Evolutionary conservation across 2,329 filamentous ascomycete species (phyloP).

Genomic region (Didymella exigua): DNA sequence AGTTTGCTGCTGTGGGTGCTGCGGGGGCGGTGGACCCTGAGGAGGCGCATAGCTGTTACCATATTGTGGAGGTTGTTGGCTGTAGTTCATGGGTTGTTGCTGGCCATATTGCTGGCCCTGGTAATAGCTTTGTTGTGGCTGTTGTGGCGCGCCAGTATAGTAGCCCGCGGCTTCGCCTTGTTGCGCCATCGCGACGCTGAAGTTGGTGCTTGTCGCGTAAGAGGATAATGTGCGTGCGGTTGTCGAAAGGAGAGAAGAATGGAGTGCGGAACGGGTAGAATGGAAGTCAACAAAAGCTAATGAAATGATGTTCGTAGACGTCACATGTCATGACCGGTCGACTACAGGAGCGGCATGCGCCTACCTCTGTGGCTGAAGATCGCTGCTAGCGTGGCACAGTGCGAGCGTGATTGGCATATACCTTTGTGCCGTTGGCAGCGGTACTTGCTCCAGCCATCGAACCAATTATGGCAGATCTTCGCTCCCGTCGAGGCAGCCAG

Average conservation of each 20-base stretch:
- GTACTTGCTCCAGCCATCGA: background rate
- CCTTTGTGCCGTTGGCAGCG: constrained; percentile 2
- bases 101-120: constrained; percentile 30
- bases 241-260: background rate
- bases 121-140: constrained; percentile 35
- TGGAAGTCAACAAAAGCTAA: constrained; percentile 11
- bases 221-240: background rate
- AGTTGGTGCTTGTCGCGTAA: background rate
- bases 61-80: constrained; percentile 41
- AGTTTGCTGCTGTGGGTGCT: constrained; percentile 29
- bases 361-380: constrained; percentile 22
- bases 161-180: constrained; percentile 48
- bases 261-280: constrained; percentile 3
- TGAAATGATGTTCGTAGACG: constrained; percentile 18
- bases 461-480: constrained; percentile 17
- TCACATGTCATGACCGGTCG: constrained; percentile 22
- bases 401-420: constrained; percentile 3
- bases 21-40: constrained; percentile 28
- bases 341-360: constrained; percentile 10
- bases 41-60: constrained; percentile 39
- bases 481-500: background rate
- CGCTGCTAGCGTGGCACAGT: constrained; percentile 6
- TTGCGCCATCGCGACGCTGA: constrained; percentile 34
- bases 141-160: constrained; percentile 39
- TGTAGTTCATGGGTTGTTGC: constrained; percentile 31